Evolutionary conservation across 495 filamentous ascomycete genomes (phyloP).

Genomic region (Thermothielavioides terrestris): DNA sequence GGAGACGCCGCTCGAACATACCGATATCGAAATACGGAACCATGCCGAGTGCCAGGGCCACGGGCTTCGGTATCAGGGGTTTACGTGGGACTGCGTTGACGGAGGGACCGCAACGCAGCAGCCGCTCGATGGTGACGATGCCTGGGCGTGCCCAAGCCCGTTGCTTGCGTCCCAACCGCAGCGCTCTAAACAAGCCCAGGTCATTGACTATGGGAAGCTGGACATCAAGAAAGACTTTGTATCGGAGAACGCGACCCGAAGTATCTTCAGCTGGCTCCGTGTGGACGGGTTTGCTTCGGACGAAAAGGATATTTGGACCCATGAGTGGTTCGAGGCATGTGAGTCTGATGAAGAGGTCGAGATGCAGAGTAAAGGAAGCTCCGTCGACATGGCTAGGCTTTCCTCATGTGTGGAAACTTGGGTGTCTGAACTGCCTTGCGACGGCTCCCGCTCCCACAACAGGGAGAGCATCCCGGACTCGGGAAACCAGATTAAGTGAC

Average conservation of each 20-base stretch:
- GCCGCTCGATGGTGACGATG: neutral
- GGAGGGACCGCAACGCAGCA: neutral
- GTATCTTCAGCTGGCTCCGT: conserved; percentile 5
- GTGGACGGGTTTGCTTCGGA: conserved; percentile 5
- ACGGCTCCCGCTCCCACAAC: too few species aligned
- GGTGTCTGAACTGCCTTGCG: too few species aligned
- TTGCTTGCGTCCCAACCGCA: neutral
- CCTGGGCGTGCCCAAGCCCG: neutral
- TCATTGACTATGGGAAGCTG: conserved; percentile 1
- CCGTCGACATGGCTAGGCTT: too few species aligned
- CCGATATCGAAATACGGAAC: conserved; percentile 6
- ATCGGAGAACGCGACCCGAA: conserved; percentile 12
- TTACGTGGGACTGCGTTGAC: conserved; percentile 6
- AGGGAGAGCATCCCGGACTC: too few species aligned
- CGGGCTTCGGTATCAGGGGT: conserved; percentile 12
- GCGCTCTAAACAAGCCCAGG: neutral
- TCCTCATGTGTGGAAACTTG: too few species aligned
- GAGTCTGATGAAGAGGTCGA: conserved; percentile 21
- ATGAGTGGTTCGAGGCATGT: conserved; percentile 15
- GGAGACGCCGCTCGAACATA: neutral
- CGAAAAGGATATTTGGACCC: conserved; percentile 6
- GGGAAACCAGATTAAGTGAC: too few species aligned
- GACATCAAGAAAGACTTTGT: conserved; percentile 8
- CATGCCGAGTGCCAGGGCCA: conserved; percentile 10
- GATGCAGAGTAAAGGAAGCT: too few species aligned